phyloP scores from a whole-genome alignment of 2,329 filamentous ascomycete genomes.

The Colletotrichum plurivorum region DNA sequence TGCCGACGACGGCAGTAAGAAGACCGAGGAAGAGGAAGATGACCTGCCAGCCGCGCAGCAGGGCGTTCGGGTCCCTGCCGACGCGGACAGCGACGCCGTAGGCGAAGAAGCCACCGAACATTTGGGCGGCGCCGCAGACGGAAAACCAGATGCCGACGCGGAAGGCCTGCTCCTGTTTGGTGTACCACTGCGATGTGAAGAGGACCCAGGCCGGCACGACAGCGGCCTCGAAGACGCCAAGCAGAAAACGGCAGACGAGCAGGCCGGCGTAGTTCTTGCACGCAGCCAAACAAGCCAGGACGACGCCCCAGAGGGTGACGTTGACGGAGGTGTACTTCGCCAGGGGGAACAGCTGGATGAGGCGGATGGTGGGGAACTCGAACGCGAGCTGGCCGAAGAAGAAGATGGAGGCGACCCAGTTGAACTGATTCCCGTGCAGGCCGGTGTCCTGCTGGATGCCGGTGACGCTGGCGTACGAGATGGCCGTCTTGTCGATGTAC shows the following conservation, averaged over 20 bases:
- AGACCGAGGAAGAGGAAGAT: conserved; percentile 68
- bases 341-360: conserved; percentile 55
- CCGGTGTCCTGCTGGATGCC: conserved; percentile 64
- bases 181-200: conserved; percentile 81
- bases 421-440: conserved; percentile 58
- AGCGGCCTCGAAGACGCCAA: conserved; percentile 77
- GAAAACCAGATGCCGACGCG: conserved; percentile 78
- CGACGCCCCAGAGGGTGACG: conserved; percentile 52
- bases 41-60: conserved; percentile 77
- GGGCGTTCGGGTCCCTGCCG: conserved; percentile 47
- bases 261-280: conserved; percentile 72
- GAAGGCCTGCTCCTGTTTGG: conserved; percentile 75
- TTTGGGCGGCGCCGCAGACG: conserved; percentile 62
- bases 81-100: conserved; percentile 66
- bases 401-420: conserved; percentile 55
- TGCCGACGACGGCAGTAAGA: conserved; percentile 63
- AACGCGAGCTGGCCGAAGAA: conserved; percentile 54
- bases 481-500: conserved; percentile 73
- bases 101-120: conserved; percentile 56
- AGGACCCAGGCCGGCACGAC: conserved; percentile 79
- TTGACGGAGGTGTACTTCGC: conserved; percentile 55
- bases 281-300: conserved; percentile 73
- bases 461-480: conserved; percentile 70
- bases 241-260: conserved; percentile 76
- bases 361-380: conserved; percentile 54